These are phyloP conservation scores for Zymoseptoria brevis DNA, from an alignment of 2,329 filamentous ascomycete genomes.

Conservation along the genomic window DNA sequence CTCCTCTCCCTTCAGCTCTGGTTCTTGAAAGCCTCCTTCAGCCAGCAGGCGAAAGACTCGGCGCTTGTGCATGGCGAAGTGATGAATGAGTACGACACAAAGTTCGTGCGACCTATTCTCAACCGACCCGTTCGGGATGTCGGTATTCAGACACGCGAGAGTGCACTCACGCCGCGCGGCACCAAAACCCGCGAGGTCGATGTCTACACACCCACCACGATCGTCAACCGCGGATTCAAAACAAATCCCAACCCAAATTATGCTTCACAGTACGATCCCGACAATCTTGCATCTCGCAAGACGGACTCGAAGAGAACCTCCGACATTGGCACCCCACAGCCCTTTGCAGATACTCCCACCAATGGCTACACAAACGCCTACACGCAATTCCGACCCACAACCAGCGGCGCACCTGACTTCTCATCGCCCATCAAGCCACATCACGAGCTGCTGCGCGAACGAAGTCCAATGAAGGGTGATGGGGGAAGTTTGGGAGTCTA, in stretches of 20 bases:
- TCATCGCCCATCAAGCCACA: constrained; percentile 42
- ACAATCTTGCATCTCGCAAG: constrained; percentile 33
- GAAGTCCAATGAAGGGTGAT: constrained; percentile 47
- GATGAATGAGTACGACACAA: constrained; percentile 89
- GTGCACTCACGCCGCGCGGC: constrained; percentile 26
- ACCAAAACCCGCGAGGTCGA: constrained; percentile 44
- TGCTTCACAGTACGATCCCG: constrained; percentile 56
- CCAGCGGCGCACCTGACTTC: constrained; percentile 30
- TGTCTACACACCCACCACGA: constrained; percentile 52
- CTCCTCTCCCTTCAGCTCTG: constrained; percentile 71
- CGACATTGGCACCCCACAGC: constrained; percentile 4
- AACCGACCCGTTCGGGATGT: constrained; percentile 72
- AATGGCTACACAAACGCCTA: constrained; percentile 24
- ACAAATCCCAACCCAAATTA: constrained; percentile 81
- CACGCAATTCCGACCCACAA: constrained; percentile 31
- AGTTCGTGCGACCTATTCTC: constrained; percentile 86
- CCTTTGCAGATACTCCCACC: constrained; percentile 13
- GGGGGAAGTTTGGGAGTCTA: constrained; percentile 76
- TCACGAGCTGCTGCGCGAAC: constrained; percentile 40
- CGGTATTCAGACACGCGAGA: constrained; percentile 62
- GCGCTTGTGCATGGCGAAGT: constrained; percentile 84
- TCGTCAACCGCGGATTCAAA: constrained; percentile 67
- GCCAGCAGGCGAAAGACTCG: constrained; percentile 77
- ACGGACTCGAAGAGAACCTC: constrained; percentile 17
- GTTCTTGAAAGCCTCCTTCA: constrained; percentile 64